Percentiles rank a stretch among this genome's conserved stretches.
Conservation (phyloP, 257 asterid genomes). For the Paraleonurus japonicus region DNA sequence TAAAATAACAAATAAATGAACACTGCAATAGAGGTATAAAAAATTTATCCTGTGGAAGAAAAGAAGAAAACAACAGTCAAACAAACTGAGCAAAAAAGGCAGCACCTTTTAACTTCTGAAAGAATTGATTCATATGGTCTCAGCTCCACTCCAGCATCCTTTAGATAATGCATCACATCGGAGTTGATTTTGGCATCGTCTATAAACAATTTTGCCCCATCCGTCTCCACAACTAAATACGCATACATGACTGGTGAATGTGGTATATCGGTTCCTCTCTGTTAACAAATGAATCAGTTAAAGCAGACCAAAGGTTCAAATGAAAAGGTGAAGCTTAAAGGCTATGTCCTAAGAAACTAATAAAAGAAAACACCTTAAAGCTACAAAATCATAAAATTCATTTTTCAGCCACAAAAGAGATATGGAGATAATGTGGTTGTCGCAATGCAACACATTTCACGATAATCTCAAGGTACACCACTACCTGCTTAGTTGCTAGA, state of each 20-base stretch:
- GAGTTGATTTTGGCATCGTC: slow-evolving; percentile 70
- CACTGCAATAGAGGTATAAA: slow-evolving; percentile 14
- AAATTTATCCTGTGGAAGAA: slow-evolving; percentile 18
- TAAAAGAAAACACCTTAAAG: slow-evolving; percentile 1
- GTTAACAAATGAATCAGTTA: slow-evolving; percentile 24
- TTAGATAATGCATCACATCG: slow-evolving; percentile 73
- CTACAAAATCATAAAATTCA: neutral
- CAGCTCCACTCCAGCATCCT: slow-evolving; percentile 72
- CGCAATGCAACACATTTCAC: neutral
- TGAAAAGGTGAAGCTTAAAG: slow-evolving; percentile 14
- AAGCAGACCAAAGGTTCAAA: neutral
- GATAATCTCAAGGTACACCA: neutral
- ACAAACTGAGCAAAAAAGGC: neutral
- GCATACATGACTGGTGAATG: slow-evolving; percentile 97
- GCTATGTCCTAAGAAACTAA: neutral
- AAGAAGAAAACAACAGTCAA: slow-evolving; percentile 6
- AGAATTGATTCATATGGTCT: slow-evolving; percentile 84
- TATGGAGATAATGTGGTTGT: neutral
- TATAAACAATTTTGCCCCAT: slow-evolving; percentile 73
- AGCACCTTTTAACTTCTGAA: slow-evolving; percentile 74
- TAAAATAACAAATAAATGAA: neutral
- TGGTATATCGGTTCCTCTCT: slow-evolving; percentile 90
- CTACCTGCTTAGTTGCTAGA: slow-evolving; percentile 10
- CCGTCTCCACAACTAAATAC: slow-evolving; percentile 78
- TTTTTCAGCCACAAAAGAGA: neutral